Conservation (phyloP, 257 asterid species). For the Nicotiana obtusifolia region DNA sequence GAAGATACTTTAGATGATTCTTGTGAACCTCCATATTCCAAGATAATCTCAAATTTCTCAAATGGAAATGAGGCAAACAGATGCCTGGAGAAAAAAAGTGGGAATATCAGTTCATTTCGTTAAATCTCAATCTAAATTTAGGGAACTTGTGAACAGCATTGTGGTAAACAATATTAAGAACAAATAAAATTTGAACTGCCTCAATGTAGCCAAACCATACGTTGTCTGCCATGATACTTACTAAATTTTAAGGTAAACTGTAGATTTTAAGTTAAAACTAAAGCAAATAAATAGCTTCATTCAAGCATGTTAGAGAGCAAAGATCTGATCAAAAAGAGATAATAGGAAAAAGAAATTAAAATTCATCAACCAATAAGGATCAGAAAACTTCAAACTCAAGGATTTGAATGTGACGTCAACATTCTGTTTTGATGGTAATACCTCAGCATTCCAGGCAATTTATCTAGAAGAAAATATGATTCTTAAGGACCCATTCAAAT, state of each 20-base stretch:
- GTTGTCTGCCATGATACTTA: not conserved
- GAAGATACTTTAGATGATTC: slow-evolving; percentile 46
- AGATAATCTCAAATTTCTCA: slow-evolving; percentile 38
- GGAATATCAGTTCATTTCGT: slow-evolving; percentile 18
- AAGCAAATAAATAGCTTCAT: not conserved
- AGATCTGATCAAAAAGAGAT: not conserved
- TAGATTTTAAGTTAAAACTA: not conserved
- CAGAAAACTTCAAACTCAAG: not conserved
- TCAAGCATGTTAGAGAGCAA: slow-evolving; percentile 5
- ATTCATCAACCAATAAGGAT: not conserved
- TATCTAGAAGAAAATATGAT: not conserved
- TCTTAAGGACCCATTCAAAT: not conserved
- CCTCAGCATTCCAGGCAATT: not conserved
- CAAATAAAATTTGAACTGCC: not conserved
- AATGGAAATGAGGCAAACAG: slow-evolving; percentile 50
- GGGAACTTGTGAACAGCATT: slow-evolving; percentile 7
- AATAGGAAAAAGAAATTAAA: not conserved
- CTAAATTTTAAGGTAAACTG: not conserved
- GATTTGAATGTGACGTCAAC: not conserved
- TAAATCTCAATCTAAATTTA: slow-evolving; percentile 8
- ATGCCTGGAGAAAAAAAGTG: slow-evolving; percentile 28
- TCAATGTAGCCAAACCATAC: not conserved
- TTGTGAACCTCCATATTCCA: slow-evolving; percentile 65
- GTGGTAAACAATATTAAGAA: slow-evolving; percentile 5
- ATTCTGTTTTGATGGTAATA: not conserved